Evolutionary conservation across 1,139 yeast genomes (phyloP).

Genomic region (Suhomyces taliae): DNA sequence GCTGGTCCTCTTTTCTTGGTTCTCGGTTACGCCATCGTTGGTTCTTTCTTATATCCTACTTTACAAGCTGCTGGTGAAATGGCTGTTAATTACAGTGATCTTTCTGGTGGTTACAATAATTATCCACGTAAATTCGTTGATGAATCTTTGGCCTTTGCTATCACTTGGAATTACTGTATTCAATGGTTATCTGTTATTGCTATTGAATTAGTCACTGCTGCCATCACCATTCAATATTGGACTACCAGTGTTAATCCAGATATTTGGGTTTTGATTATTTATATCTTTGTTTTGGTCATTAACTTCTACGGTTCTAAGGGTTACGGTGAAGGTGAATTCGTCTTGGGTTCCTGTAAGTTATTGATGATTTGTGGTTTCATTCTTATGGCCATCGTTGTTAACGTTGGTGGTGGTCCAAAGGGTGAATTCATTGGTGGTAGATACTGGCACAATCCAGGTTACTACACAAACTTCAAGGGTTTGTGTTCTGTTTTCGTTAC

Average conservation of each 20-base stretch:
- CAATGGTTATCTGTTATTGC: conserved; percentile 45
- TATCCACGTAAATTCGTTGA: conserved; percentile 41
- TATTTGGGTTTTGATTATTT: conserved; percentile 31
- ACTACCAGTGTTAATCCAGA: conserved; percentile 27
- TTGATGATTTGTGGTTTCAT: conserved; percentile 27
- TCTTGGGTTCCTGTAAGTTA: conserved; percentile 25
- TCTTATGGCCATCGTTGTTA: conserved; percentile 31
- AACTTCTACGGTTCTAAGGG: conserved; percentile 33
- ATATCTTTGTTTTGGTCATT: conserved; percentile 23
- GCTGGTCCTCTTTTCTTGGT: conserved; percentile 40
- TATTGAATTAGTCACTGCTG: conserved; percentile 42
- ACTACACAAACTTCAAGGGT: conserved; percentile 35
- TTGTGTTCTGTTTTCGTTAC: conserved; percentile 41
- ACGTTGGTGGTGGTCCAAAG: conserved; percentile 29
- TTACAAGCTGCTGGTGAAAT: conserved; percentile 45
- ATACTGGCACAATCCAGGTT: conserved; percentile 33
- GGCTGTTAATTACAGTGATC: conserved; percentile 40
- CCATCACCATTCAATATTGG: conserved; percentile 39
- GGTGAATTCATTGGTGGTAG: conserved; percentile 29
- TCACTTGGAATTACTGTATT: conserved; percentile 45
- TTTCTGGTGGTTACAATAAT: conserved; percentile 43
- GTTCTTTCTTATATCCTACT: conserved; percentile 41
- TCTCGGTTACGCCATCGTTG: conserved; percentile 40
- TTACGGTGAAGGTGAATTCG: conserved; percentile 36
- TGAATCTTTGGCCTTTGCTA: conserved; percentile 39